These are phyloP conservation scores for Hypoxylon lienhwacheense DNA, from an alignment of 495 filamentous ascomycete genomes.

Conservation along the genomic window DNA sequence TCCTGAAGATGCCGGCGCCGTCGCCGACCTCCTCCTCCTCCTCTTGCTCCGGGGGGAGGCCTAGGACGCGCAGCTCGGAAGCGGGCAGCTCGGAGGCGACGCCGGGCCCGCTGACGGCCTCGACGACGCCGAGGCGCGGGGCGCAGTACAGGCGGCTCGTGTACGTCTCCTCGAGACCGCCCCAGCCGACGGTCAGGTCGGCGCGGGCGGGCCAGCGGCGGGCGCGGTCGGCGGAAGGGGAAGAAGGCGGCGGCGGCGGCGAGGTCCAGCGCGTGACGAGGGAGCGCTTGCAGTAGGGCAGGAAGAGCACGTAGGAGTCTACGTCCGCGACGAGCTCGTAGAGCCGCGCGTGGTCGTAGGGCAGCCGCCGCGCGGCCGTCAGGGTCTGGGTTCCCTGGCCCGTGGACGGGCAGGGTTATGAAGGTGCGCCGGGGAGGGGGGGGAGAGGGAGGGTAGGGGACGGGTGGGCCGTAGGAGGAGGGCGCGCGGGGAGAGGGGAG, in stretches of 20 bases:
- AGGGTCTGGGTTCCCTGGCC: conserved; percentile 68
- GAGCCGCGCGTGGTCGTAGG: conserved; percentile 68
- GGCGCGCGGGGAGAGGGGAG: neutral
- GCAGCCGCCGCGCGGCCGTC: conserved; percentile 74
- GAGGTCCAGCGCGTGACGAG: conserved; percentile 63
- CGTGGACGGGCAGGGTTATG: conserved; percentile 44
- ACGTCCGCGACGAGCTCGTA: conserved; percentile 86
- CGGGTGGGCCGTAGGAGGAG: neutral
- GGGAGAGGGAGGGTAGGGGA: neutral
- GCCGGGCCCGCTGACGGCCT: conserved; percentile 76
- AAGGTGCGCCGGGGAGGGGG: conserved; percentile 37
- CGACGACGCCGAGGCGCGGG: conserved; percentile 61
- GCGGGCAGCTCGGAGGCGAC: conserved; percentile 46
- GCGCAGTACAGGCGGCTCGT: conserved; percentile 74
- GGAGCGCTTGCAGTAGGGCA: conserved; percentile 79
- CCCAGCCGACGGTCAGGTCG: conserved; percentile 82
- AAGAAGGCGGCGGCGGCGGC: conserved; percentile 42
- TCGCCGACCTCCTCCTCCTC: conserved; percentile 25
- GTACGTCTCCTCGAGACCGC: conserved; percentile 78
- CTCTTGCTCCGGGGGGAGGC: conserved; percentile 10
- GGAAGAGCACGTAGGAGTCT: conserved; percentile 75
- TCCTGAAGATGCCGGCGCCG: conserved; percentile 66
- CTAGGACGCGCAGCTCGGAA: conserved; percentile 44
- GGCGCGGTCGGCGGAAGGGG: conserved; percentile 17
- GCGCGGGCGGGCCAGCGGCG: conserved; percentile 68